Percentiles rank a stretch among this genome's conserved stretches.
phyloP scores from a whole-genome alignment of 345 rosid genomes.

The Angophora floribunda region DNA sequence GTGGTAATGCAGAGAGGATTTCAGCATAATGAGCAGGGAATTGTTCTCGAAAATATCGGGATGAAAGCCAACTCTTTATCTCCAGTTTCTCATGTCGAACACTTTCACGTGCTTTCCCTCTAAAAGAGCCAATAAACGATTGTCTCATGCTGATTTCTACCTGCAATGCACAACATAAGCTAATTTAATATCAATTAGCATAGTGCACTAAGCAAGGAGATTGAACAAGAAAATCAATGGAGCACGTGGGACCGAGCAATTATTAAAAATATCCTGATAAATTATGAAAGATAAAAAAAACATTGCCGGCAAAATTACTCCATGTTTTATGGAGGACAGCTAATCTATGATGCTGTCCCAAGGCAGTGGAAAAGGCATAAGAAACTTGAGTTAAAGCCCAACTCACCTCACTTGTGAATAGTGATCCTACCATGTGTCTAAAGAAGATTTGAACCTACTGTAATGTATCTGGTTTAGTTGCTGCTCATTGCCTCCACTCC shows the following conservation, averaged over 20 bases:
- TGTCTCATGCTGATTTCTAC: conserved; percentile 79
- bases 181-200: neutral
- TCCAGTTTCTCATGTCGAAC: conserved; percentile 68
- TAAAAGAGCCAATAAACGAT: conserved; percentile 58
- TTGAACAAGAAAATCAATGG: neutral
- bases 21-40: conserved; percentile 76
- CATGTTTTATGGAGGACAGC: neutral
- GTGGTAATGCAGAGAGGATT: conserved; percentile 55
- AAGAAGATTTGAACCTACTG: neutral
- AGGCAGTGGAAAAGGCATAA: neutral
- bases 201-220: neutral
- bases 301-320: neutral
- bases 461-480: neutral
- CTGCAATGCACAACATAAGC: conserved; percentile 33
- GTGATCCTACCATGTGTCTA: neutral
- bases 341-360: neutral
- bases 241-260: neutral
- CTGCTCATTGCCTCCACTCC: neutral
- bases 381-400: neutral
- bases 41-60: conserved; percentile 65
- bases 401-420: neutral
- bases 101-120: conserved; percentile 46
- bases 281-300: neutral
- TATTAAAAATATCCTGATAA: neutral
- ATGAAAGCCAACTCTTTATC: conserved; percentile 86